Percentiles rank a stretch among this genome's conserved stretches.
Evolutionary conservation across 73 alveolate species (phyloP).

Genomic region (Halteria grandinella): DNA sequence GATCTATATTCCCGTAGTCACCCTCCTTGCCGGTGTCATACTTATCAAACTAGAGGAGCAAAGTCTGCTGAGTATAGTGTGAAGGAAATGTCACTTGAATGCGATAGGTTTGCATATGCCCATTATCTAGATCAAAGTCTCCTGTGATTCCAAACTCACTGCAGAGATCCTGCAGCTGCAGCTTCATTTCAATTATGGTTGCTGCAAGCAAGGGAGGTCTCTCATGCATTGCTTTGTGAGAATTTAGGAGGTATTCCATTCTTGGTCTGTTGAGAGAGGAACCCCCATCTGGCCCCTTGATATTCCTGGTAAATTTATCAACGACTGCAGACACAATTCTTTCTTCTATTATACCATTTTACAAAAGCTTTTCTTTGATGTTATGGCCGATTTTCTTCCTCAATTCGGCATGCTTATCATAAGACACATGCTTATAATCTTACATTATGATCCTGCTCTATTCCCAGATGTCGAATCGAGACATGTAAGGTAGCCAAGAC

Average conservation of each 20-base stretch:
- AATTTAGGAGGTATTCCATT: slow-evolving; percentile 40
- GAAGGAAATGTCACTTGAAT: slow-evolving; percentile 58
- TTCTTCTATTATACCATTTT: slow-evolving; percentile 53
- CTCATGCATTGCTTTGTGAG: slow-evolving; percentile 40
- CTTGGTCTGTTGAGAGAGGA: too few relatives aligned
- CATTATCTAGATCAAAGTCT: slow-evolving; percentile 69
- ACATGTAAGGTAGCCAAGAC: slow-evolving; percentile 35
- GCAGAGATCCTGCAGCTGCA: slow-evolving; percentile 31
- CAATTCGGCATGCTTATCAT: slow-evolving; percentile 2
- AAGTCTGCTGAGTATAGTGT: slow-evolving; percentile 34
- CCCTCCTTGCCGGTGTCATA: slow-evolving; percentile 44
- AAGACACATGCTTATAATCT: slow-evolving; percentile 28
- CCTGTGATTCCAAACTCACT: slow-evolving; percentile 65
- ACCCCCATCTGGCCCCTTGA: slow-evolving; percentile 51
- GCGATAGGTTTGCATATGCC: slow-evolving; percentile 64
- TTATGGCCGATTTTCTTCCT: slow-evolving; percentile 3
- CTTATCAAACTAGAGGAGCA: slow-evolving; percentile 50
- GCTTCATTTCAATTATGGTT: slow-evolving; percentile 42
- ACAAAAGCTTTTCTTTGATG: slow-evolving; percentile 29
- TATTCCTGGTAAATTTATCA: slow-evolving; percentile 53
- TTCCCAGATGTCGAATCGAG: slow-evolving; percentile 46
- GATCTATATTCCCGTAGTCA: slow-evolving; percentile 15
- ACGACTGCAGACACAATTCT: slow-evolving; percentile 1
- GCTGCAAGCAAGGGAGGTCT: slow-evolving; percentile 50
- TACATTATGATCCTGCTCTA: slow-evolving; percentile 31